These are phyloP conservation scores for Crataegus laevigata DNA, from an alignment of 306 rosid genomes.

Conservation along the genomic window DNA sequence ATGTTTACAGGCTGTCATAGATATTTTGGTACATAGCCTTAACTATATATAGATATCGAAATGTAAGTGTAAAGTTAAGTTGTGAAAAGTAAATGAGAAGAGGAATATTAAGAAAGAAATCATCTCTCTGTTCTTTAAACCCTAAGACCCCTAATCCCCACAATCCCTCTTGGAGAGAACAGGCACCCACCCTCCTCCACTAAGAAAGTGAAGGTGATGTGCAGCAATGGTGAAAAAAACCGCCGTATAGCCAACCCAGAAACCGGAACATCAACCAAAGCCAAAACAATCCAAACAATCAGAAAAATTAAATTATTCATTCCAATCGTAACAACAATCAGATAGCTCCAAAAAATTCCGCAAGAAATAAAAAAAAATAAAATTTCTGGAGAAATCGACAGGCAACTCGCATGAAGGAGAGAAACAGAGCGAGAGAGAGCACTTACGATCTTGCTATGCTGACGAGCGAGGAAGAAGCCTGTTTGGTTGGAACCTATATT, in stretches of 20 bases:
- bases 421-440: not conserved
- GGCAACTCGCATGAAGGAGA: no score
- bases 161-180: not conserved
- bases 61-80: no score
- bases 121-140: no score
- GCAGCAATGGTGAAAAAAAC: not conserved
- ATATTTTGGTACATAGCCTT: no score
- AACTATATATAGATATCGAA: no score
- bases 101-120: no score
- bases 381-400: not conserved
- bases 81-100: no score
- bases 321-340: not conserved
- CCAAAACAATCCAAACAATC: not conserved
- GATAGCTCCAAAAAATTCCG: not conserved
- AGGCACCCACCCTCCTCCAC: not conserved
- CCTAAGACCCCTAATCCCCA: not conserved
- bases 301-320: not conserved
- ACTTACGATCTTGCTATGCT: not conserved
- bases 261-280: not conserved
- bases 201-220: not conserved
- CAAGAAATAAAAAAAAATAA: no score
- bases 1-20: no score
- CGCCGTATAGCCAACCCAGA: not conserved
- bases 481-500: not conserved
- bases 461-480: not conserved